Base-by-base conservation (phyloP, 2,329 filamentous ascomycete species). In the Harringtonia aguacate region DNA sequence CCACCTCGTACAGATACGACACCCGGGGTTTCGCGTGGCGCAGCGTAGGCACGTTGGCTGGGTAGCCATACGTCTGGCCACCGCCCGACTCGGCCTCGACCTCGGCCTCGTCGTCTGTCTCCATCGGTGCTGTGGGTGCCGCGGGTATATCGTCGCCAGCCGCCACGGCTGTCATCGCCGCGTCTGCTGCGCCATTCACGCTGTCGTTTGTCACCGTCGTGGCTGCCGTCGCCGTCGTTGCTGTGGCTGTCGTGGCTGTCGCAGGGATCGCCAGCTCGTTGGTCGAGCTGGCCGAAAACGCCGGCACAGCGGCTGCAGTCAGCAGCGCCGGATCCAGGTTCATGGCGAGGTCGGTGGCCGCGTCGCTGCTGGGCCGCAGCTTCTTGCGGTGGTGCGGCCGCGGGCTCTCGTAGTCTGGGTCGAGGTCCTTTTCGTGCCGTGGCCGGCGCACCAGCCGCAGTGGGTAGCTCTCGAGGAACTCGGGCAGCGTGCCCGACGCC, bases 271-370 rank as follows among this genome's bases (percentile, higher is more conserved):
- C 43, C 24, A 27, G n/a, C n/a, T n/a, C n/a, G n/a, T 27, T 27
- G 24, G 24, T 10, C 7, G 7, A 6, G 24, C 7, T 27, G 24
- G 24, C 7, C 10, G 24, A 27, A 27, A 27, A 6, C 24, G 6
- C 24, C 24, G n/a, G 4, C 10, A 21, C 34, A 18, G 18, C 30
- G 9, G 8, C 13, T 4, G 17, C 49, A 7, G 38, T 45, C 36
- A 60, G 69, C 17, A 78, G 58, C 2, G 73, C 73, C 3, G 74
- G 74, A 45, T 78, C 74, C 58, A 78, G 64, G 39, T 72, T 67
- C 48, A 65, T 59, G 4, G 64, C 51, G 53, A 61, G 45, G 55
- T 59, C 51, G 39, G 61, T 58, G 22, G 59, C 49, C 1, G 48
- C 54, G 17, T 59, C 56, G 20, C 57, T 51, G n/a, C n/a, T 59